phyloP scores from a whole-genome alignment of 2,329 filamentous ascomycete species.

The Cadophora gregata region DNA sequence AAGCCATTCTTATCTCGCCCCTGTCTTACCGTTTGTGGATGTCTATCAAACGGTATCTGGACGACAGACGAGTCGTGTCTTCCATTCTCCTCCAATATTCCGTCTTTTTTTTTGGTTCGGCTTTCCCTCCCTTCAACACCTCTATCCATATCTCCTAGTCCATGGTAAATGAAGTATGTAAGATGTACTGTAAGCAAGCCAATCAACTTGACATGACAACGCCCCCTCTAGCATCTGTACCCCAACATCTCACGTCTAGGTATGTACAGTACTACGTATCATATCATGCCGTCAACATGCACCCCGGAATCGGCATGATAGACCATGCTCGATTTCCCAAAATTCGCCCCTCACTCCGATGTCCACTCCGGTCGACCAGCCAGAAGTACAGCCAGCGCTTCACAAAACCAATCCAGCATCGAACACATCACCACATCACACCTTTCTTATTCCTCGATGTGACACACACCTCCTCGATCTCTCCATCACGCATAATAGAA shows the following conservation, averaged over 20 bases:
- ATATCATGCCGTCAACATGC: not conserved
- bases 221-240: too few relatives aligned
- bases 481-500: not conserved
- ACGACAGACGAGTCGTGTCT: not conserved
- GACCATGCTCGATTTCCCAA: slow-evolving; percentile 1
- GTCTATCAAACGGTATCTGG: slow-evolving; percentile 5
- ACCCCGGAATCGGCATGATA: slow-evolving; percentile 2
- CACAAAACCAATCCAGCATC: not conserved
- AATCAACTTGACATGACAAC: not conserved
- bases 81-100: not conserved
- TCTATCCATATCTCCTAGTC: not conserved
- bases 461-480: slow-evolving; percentile 1
- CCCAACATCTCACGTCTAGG: not conserved
- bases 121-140: not conserved
- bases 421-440: not conserved
- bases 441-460: not conserved
- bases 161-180: not conserved
- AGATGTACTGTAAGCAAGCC: not conserved
- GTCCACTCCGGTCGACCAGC: not conserved
- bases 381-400: not conserved
- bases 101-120: not conserved
- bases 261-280: not conserved
- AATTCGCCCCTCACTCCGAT: not conserved
- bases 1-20: not conserved
- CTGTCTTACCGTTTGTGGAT: not conserved